Conservation (phyloP, 2,329 filamentous ascomycete species). For the Pseudocercospora musae region DNA sequence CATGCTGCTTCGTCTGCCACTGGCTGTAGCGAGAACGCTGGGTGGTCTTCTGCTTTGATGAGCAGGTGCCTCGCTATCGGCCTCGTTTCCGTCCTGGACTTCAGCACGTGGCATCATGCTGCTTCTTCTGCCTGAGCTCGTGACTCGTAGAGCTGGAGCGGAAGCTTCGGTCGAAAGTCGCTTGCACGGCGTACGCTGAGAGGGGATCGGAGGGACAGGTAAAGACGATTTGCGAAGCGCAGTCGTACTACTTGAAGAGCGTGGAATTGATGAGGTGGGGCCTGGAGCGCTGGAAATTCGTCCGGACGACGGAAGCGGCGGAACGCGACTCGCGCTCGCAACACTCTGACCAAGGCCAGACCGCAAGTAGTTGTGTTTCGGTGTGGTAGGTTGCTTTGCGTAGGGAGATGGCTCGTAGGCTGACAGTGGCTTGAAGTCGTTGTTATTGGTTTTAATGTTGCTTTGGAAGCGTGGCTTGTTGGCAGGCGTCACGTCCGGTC, state of each 20-base stretch:
- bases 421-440: slow-evolving; percentile 34
- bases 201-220: slow-evolving; percentile 15
- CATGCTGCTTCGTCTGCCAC: slow-evolving; percentile 24
- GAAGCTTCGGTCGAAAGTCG: slow-evolving; percentile 18
- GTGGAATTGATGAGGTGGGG: slow-evolving; percentile 19
- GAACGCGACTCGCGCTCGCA: slow-evolving; percentile 11
- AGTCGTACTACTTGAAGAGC: slow-evolving; percentile 17
- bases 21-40: slow-evolving; percentile 15
- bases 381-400: slow-evolving; percentile 32
- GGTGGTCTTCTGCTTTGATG: slow-evolving; percentile 23
- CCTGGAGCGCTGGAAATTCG: slow-evolving; percentile 15
- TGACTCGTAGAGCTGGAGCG: slow-evolving; percentile 19
- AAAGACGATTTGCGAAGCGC: slow-evolving; percentile 24
- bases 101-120: slow-evolving; percentile 23
- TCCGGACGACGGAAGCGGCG: slow-evolving; percentile 4
- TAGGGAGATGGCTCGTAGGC: slow-evolving; percentile 35
- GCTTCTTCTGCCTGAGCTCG: slow-evolving; percentile 19
- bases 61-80: slow-evolving; percentile 28
- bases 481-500: slow-evolving; percentile 18
- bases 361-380: slow-evolving; percentile 30
- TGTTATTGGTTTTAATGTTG: slow-evolving; percentile 21
- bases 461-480: slow-evolving; percentile 28
- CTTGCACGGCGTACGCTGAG: neutral
- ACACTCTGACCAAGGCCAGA: slow-evolving; percentile 15
- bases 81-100: slow-evolving; percentile 26